Evolutionary conservation across 1,284 basidiomycete species (phyloP), one percentile per base, ranked within the genome.

Genomic region (Leccinum angustisporum): DNA sequence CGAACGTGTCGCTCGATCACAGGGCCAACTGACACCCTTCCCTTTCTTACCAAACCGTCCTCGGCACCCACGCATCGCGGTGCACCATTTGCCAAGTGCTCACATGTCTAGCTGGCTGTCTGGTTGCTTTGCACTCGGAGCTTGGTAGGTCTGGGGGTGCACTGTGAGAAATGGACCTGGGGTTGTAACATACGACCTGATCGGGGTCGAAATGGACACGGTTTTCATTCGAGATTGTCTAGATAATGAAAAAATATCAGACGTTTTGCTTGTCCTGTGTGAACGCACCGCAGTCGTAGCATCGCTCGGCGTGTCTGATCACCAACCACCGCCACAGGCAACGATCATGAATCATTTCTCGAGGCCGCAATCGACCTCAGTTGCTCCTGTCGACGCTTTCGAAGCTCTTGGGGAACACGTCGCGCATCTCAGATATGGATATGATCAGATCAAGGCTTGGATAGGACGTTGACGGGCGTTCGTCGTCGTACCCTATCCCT

Each of bases 151-250:
- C 46, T 48, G 46, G 18, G 40, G 46, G 18, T 18, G 43, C 25
- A 31, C 36, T 67, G 72, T 75, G 70, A 61, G 72, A 75, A 71
- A n/a, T 25, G 46, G 46, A 48, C 10, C 46, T 21, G 46, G 46
- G 18, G 18, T 21, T 11, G 40, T 43, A n/a, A 38, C 34, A n/a
- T 56, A 43, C 43, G 40, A 54, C 69, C 54, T 25, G 56, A 62
- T 67, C 18, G 34, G 57, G 65, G 65, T 51, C 40, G 53, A 59
- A 48, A 7, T 36, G 9, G 43, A 46, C 51, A 56, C 62, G 27
- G 50, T 51, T 51, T 51, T 21, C 46, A 48, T 18, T 21, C 1
- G 18, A 21, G 10, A 21, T 13, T 48, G 4, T 21, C 46, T 48
- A 21, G 46, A 48, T 48, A 48, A 48, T 48, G 18, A 11, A 21